Evolutionary conservation across 768 basidiomycete species (phyloP).

Genomic region (Hericium rajendrae): DNA sequence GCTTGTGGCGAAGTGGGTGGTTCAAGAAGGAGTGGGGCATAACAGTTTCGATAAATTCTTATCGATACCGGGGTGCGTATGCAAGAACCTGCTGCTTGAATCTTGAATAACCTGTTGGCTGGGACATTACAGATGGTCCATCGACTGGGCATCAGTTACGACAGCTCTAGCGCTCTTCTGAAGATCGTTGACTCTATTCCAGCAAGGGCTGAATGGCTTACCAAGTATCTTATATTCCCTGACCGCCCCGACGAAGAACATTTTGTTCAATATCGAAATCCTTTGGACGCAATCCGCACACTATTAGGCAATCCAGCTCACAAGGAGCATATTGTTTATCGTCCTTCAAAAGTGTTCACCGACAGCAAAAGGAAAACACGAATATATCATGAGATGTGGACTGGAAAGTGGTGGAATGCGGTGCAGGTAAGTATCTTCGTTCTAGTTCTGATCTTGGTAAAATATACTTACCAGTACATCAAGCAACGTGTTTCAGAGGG

Average conservation of each 20-base stretch:
- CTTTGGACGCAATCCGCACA: neutral
- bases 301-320: conserved; percentile 7
- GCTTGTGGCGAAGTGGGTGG: neutral
- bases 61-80: neutral
- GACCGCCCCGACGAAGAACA: conserved; percentile 24
- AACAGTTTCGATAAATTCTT: neutral
- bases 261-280: conserved; percentile 15
- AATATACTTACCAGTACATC: no score
- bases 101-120: no score
- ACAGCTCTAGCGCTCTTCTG: no score
- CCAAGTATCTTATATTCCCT: conserved; percentile 12
- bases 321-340: conserved; percentile 2
- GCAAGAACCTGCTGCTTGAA: no score
- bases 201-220: neutral
- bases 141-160: no score
- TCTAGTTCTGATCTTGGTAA: no score
- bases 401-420: conserved; percentile 9
- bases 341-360: neutral
- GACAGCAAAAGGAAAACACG: neutral
- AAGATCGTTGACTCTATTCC: no score
- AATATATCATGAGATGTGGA: conserved; percentile 8
- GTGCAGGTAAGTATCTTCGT: conserved; percentile 1
- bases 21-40: neutral
- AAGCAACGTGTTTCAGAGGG: neutral
- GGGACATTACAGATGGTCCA: no score